A percentile compares a stretch with the other conserved stretches of the same genome.
Evolutionary conservation across 176 grass and related monocot species (phyloP).

Genomic region (Alopecurus myosuroides): DNA sequence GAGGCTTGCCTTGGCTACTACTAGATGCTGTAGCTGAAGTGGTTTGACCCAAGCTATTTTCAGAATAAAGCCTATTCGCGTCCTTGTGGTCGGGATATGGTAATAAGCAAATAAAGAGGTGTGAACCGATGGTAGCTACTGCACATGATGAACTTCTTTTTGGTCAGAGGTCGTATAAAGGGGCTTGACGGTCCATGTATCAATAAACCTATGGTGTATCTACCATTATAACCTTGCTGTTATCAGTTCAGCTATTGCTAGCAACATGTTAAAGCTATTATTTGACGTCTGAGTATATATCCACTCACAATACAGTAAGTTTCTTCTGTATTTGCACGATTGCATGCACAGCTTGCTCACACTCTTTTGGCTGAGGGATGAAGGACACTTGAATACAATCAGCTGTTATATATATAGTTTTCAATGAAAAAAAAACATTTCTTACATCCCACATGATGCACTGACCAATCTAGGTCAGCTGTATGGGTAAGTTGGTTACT

Average conservation of each 20-base stretch:
- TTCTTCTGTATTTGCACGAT: not conserved
- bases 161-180: not conserved
- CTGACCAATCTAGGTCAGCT: slow-evolving; percentile 3
- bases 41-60: not conserved
- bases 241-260: not conserved
- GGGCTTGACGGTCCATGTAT: not conserved
- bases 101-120: slow-evolving; percentile 18
- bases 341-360: not conserved
- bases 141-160: not conserved
- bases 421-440: not conserved
- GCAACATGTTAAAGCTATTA: not conserved
- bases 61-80: slow-evolving; percentile 7
- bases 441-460: not conserved
- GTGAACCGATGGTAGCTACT: not conserved
- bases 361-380: not conserved
- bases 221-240: not conserved
- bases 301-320: not conserved
- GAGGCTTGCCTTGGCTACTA: not conserved
- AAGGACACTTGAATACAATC: not conserved
- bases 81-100: not conserved
- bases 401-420: not conserved
- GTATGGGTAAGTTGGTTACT: not conserved
- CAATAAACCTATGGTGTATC: not conserved
- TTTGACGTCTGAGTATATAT: not conserved
- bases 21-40: not conserved